Evolutionary conservation across 768 basidiomycete genomes (phyloP), one percentile per base, ranked within the genome.

Genomic region (Auricularia heimuer): DNA sequence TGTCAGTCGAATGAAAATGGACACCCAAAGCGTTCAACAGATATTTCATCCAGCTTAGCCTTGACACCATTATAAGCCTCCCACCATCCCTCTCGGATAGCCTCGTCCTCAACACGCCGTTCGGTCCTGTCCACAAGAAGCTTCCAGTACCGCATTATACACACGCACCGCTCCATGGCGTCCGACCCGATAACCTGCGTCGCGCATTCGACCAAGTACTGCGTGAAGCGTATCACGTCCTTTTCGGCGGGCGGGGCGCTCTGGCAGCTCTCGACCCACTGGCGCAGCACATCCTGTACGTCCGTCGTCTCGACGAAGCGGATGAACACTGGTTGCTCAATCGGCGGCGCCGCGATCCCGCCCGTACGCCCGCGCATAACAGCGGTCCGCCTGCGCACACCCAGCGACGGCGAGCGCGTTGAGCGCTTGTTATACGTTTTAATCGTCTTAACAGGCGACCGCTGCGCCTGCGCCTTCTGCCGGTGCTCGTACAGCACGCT

Each of bases 111-210:
- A 12, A 51, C 54, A 16, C 64, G 63, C 3, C 21, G 14, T 33
- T 60, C 56, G 8, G 34, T 34, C 8, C 56, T 8, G 21, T 21
- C 47, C 11, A 92, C 73, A 34, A 94, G 71, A 37, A 88, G 79
- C 67, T 85, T 74, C 94, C 92, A 94, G 90, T 89, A 95, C 70
- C 83, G 86, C 79, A 92, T 78, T 18, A 91, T 82, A 33, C 82
- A 82, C 12, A 89, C 74, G 63, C 85, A 88, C 66, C 83, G 83
- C 75, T 88, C 87, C 47, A 92, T 75, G 4, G 56, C 56, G 11
- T 24, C 29, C 14, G 47, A 51, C 0, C 90, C 85, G n/a, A 70
- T 81, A 71, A 90, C 88, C 4, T 82, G 76, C 70, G 87, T 85
- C 42, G 89, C 83, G 65, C 83, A 85, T 68, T 84, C 83, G 61